Percentiles rank a stretch among this genome's conserved stretches.
phyloP scores from a whole-genome alignment of 2,329 filamentous ascomycete species.

The Pseudopithomyces chartarum region DNA sequence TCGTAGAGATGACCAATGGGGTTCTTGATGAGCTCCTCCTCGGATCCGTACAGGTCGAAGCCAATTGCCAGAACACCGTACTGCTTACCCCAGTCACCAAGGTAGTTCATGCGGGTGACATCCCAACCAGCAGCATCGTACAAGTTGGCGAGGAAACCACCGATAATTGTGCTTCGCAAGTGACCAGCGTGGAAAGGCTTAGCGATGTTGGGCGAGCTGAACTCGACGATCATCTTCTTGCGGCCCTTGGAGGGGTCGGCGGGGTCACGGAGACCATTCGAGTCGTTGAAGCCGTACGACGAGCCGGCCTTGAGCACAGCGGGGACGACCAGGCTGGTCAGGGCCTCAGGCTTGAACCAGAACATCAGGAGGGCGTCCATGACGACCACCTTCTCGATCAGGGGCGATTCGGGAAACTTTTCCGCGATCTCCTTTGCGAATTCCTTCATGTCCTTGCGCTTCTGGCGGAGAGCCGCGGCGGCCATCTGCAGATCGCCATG shows the following conservation, averaged over 20 bases:
- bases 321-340: conserved; percentile 70
- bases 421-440: conserved; percentile 61
- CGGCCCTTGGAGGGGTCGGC: conserved; percentile 63
- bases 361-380: conserved; percentile 76
- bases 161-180: conserved; percentile 77
- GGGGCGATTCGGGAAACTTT: conserved; percentile 73
- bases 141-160: conserved; percentile 72
- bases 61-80: conserved; percentile 74
- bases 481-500: conserved; percentile 83
- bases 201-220: conserved; percentile 84
- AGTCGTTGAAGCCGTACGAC: conserved; percentile 67
- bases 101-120: conserved; percentile 73
- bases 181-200: conserved; percentile 81
- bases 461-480: conserved; percentile 78
- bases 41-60: conserved; percentile 75
- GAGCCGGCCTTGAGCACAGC: conserved; percentile 66
- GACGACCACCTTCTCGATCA: conserved; percentile 72
- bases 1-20: conserved; percentile 83
- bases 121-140: conserved; percentile 73
- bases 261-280: conserved; percentile 64
- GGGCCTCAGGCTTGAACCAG: conserved; percentile 74
- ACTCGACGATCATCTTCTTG: conserved; percentile 77
- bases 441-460: conserved; percentile 64
- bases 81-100: conserved; percentile 81
- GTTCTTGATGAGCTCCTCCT: conserved; percentile 71